phyloP scores from a whole-genome alignment of 495 filamentous ascomycete genomes.

The Coniosporium apollinis region DNA sequence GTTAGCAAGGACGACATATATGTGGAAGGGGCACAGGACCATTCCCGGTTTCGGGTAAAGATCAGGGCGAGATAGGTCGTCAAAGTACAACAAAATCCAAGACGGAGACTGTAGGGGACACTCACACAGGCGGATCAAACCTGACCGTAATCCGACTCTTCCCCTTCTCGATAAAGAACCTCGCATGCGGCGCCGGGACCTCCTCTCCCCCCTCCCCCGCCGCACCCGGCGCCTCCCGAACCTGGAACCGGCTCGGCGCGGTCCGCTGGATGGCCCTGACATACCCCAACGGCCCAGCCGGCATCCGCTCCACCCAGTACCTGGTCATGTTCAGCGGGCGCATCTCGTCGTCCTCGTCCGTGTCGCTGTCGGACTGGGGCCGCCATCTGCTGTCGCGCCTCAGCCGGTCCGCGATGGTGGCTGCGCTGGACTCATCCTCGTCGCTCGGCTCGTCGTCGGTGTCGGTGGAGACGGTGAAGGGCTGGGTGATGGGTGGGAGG shows the following conservation, averaged over 20 bases:
- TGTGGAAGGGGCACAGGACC: too few species aligned
- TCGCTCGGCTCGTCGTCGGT: slow-evolving; percentile 4
- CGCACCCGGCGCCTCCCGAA: slow-evolving; percentile 9
- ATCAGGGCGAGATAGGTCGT: too few species aligned
- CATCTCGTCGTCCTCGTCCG: slow-evolving; percentile 15
- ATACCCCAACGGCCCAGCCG: background rate
- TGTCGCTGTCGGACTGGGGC: slow-evolving; percentile 14
- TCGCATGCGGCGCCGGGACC: slow-evolving; percentile 50
- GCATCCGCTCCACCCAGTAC: slow-evolving; percentile 29
- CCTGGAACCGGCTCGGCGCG: slow-evolving; percentile 13
- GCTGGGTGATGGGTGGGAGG: background rate
- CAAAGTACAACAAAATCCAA: too few species aligned
- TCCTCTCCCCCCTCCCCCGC: slow-evolving; percentile 7
- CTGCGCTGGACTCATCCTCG: background rate
- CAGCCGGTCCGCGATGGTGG: background rate
- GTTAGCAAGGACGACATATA: background rate
- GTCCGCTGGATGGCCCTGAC: slow-evolving; percentile 8
- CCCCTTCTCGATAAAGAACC: slow-evolving; percentile 60
- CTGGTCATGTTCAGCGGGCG: slow-evolving; percentile 18
- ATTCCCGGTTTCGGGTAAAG: too few species aligned
- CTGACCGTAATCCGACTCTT: slow-evolving; percentile 74
- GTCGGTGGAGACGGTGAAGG: background rate
- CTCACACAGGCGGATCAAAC: slow-evolving; percentile 77
- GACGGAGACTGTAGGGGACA: slow-evolving; percentile 3
- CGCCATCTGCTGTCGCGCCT: background rate